phyloP scores from a whole-genome alignment of 2,329 filamentous ascomycete genomes.

The Fusarium begoniae region DNA sequence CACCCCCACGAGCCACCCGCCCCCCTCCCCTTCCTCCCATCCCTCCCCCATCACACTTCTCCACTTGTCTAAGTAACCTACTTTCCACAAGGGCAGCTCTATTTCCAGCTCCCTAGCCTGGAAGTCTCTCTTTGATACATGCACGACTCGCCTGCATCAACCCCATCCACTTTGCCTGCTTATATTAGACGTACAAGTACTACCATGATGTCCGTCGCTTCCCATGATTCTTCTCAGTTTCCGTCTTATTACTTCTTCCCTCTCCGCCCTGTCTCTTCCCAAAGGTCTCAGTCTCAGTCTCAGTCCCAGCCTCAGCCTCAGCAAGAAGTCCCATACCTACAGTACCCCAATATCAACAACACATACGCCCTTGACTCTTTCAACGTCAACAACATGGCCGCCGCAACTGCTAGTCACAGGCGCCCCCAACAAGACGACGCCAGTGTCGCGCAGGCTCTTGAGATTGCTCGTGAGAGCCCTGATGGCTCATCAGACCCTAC shows the following conservation, averaged over 20 bases:
- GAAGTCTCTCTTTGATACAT: no score
- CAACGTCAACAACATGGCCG: slow-evolving; percentile 32
- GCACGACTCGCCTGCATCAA: no score
- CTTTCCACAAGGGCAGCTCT: slow-evolving; percentile 27
- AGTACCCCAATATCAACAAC: slow-evolving; percentile 27
- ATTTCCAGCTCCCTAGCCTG: no score
- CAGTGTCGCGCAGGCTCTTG: slow-evolving; percentile 72
- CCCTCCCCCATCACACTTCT: slow-evolving; percentile 32
- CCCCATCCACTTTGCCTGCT: no score
- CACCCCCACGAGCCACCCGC: slow-evolving; percentile 31
- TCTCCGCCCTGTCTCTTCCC: no score
- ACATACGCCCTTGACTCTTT: slow-evolving; percentile 22
- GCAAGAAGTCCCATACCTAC: slow-evolving; percentile 34
- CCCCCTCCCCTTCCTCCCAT: slow-evolving; percentile 1
- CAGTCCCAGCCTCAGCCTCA: slow-evolving; percentile 36
- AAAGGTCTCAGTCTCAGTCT: slow-evolving; percentile 23
- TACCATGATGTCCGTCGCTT: no score
- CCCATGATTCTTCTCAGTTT: no score
- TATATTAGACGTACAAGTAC: no score
- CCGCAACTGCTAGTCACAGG: slow-evolving; percentile 26
- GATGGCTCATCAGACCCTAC: slow-evolving; percentile 70
- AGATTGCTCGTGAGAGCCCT: slow-evolving; percentile 78
- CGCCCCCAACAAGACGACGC: slow-evolving; percentile 46
- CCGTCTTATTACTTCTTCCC: no score
- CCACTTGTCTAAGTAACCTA: slow-evolving; percentile 38